These are phyloP conservation scores for Syzygium grande DNA, from an alignment of 345 rosid species.

Conservation along the genomic window DNA sequence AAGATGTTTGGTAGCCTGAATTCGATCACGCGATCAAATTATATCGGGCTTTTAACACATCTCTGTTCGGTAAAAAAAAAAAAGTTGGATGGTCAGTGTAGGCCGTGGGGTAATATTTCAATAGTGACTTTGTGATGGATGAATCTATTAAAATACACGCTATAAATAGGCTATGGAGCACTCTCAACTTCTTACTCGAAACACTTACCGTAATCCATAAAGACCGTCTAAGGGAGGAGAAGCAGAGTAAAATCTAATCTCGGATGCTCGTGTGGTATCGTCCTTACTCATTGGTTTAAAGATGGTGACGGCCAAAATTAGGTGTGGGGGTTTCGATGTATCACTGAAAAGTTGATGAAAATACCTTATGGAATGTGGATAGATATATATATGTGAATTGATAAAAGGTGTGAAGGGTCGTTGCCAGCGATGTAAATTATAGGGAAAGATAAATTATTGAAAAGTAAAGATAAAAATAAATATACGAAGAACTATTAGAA, in stretches of 20 bases:
- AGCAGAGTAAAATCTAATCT: neutral
- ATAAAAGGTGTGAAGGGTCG: neutral
- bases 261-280: neutral
- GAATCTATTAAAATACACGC: neutral
- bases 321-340: neutral
- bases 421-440: neutral
- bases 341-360: neutral
- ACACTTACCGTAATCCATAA: neutral
- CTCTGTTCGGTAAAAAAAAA: neutral
- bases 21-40: neutral
- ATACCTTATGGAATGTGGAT: neutral
- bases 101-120: neutral
- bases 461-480: neutral
- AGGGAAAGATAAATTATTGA: too few relatives aligned
- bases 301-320: neutral
- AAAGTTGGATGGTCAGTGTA: neutral
- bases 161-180: neutral
- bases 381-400: fast-evolving
- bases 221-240: neutral
- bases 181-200: neutral
- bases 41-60: neutral
- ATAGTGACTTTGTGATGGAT: neutral
- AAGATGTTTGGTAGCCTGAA: neutral
- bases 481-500: too few relatives aligned
- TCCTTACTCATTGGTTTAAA: neutral